Evolutionary conservation across 164 flowering plant species (phyloP), one percentile per base, ranked within the genome.

Genomic region (Piper betle): DNA sequence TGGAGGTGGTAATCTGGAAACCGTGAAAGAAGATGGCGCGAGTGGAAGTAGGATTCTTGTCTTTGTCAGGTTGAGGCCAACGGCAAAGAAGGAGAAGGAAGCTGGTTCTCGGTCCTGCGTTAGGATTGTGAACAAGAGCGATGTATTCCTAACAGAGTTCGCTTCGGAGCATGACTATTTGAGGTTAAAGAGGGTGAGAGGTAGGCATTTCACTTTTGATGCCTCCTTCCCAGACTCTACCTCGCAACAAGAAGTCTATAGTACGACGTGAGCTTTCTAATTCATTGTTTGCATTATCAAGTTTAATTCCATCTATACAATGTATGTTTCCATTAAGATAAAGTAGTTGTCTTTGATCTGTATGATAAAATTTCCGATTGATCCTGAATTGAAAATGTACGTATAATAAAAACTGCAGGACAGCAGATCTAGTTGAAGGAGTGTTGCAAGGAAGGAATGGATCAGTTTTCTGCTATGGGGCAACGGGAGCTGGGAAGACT

Each of bases 401-500:
- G n/a, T 42, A 8, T 12, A 16, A 50, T 63, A 64, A 59, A 42
- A 69, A 71, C 71, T 73, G 58, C 91, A 91, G 97, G 64, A 88
- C 96, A 6, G 79, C 91, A 17, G 88, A 84, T 57, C 96, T 91
- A 43, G 90, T 91, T 6, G 97, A 91, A 72, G 85, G 84, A 59
- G 96, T 91, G 59, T 65, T 88, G 67, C 90, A 86, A 61, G 97
- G 97, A 39, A 80, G 85, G 69, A 91, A 91, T 66, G 97, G 97
- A 1, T 84, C 97, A 2, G 97, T 91, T 2, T 91, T 91, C 73
- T 91, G 97, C 71, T 91, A 88, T 65, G 97, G 97, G 12, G 96
- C 97, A 20, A 91, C 97, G 4, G 97, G 97, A 66, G 97, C 97
- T 64, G 97, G 97, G 37, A 91, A 91, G 72, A 91, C 97, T 0